Base-by-base conservation (phyloP, 1,139 yeast genomes). In the Suhomyces yuchorum region DNA sequence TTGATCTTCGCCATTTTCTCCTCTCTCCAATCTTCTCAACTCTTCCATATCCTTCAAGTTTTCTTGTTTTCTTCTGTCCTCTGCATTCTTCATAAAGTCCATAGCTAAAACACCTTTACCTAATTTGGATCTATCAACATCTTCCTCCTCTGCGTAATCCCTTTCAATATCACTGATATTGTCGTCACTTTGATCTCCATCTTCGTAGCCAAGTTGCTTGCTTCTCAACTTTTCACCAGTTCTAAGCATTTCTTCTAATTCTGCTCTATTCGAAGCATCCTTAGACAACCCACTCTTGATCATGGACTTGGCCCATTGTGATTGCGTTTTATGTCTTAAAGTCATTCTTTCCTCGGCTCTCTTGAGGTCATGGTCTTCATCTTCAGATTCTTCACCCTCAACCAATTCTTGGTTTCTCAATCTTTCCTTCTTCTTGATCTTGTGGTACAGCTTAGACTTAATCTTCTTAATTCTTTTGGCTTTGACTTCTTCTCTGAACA, bases 11-110 rank as follows among this genome's bases (percentile, higher is more conserved):
- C 42, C 47, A 48, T 71, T 78, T 19, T 67, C 77, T 19, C 78
- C 82, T 36, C 68, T 65, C 51, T 70, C 74, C 50, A 78, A 53
- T 44, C 68, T 72, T 54, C 78, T 76, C 51, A 90, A 63, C 42
- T 71, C 70, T 47, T 76, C 81, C 42, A 85, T 63, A 37, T 79
- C 78, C 53, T 75, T 73, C 47, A 75, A 67, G 62, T 87, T 87
- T 40, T 76, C 80, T 50, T 76, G 75, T 50, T 71, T 78, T 54
- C 80, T 78, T 59, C 82, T 78, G 43, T 82, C 84, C 55, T 85
- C 93, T 2, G 97, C 97, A 54, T 85, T 87, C 57, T 80, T 84
- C 97, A 92, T 91, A 65, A 93, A 93, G 56, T 91, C 96, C 98
- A 93, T 93, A 41, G 84, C 87, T 73, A 92, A 70, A 23, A 93